Evolutionary conservation across 75 land plant genomes (phyloP), one percentile per base, ranked within the genome.

Genomic region (Azolla pinnata): DNA sequence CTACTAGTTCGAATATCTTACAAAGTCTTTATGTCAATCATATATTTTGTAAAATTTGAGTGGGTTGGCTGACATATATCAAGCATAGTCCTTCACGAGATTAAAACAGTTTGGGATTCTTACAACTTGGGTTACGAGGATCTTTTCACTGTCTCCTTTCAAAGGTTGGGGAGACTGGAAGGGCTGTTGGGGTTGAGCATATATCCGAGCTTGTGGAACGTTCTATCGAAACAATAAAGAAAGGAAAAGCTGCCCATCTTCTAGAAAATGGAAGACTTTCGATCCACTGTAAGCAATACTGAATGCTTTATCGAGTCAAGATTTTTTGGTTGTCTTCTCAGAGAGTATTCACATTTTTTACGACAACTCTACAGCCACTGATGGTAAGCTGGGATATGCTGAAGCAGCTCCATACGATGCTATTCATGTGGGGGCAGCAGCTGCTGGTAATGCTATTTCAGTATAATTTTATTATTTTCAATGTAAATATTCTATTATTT

Each of bases 401-500:
- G 65, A 58, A 23, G 59, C 18, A 34, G 68, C 75, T 21, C 75
- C 75, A 12, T 73, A 67, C 33, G 65, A 73, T 47, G 75, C 70
- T 18, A 73, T 73, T 55, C 75, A 73, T 46, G 75, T 73, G 1
- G 75, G 75, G 52, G 75, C 75, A 26, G 75, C 75, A 29, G 75
- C 75, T 32, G 64, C 63, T 24, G 70, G 70, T 67, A 58, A 7
- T 2, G 7, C 4, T 23, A 2, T 29, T 2, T 52, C 28, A 25
- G 14, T 2, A 4, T 21, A 21, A 45, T 2, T 61, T 23, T 45
- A 44, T 4, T 61, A 21, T 60, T 33, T 16, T 18, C 32, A 35
- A 35, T 30, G 8, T 17, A 19, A 31, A 17, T 3, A 48, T 3
- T 24, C n/a, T n/a, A n/a, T n/a, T n/a, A n/a, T n/a, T n/a, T n/a